Evolutionary conservation across 1,139 yeast species (phyloP), one percentile per base, ranked within the genome.

Genomic region (Blastobotrys buckinghamii): DNA sequence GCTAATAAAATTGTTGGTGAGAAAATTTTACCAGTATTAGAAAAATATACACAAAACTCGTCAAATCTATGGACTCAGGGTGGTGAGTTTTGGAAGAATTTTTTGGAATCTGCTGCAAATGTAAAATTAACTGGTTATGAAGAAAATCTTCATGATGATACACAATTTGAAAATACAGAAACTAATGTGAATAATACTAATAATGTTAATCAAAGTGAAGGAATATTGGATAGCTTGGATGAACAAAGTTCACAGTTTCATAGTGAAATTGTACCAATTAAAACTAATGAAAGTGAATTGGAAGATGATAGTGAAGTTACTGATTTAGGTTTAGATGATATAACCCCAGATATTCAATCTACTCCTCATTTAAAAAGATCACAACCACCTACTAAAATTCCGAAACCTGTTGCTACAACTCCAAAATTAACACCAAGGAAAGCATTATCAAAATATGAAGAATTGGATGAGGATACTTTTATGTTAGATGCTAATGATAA

Each of bases 21-120:
- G 52, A 70, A 73, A 43, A 72, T 85, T 32, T 68, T 83, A 35
- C 92, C 94, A 1, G 72, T 77, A 3, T 72, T 85, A 30, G 76
- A 77, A 54, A 71, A 72, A 43, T 84, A 82, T 59, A 77, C 82
- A n/a, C 60, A 62, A 9, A 76, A 77, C 47, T 76, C 84, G 3
- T 71, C 71, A 42, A 69, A 73, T 40, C 78, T 84, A 4, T 81
- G 87, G 84, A 9, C 12, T 3, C 65, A 70, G 51, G 79, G 79
- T 19, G 59, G 57, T 1, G 76, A 76, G 47, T 84, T 84, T 61
- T 84, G 94, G 88, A 85, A 84, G 62, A 76, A 75, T 43, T 84
- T 85, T 62, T 74, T 84, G 57, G 94, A 85, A 60, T 79, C 82
- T 50, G 80, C 88, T 32, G 90, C 92, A 2, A 80, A 82, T 59